Percentiles rank a stretch among this genome's conserved stretches.
Evolutionary conservation across 2,329 filamentous ascomycete genomes (phyloP).

Genomic region (Davidsoniella neocaledoniae): DNA sequence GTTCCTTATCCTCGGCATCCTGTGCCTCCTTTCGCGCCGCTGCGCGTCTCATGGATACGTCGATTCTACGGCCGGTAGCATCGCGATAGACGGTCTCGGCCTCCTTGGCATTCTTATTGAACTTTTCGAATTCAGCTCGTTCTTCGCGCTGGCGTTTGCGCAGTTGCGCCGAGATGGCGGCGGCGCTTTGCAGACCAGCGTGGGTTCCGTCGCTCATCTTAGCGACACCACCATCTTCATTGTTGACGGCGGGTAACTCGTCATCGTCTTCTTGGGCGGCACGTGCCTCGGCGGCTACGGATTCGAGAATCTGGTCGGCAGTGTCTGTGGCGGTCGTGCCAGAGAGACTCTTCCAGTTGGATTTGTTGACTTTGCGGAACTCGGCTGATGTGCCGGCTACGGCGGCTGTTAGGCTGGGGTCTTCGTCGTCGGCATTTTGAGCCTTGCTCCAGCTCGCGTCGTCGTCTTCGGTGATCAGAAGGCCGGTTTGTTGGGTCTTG

Average conservation of each 20-base stretch:
- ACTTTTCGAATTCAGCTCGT: constrained; percentile 29
- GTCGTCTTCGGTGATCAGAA: constrained; percentile 50
- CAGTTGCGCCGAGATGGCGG: constrained; percentile 55
- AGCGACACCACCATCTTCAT: constrained; percentile 27
- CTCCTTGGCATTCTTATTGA: constrained; percentile 24
- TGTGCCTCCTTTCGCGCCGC: constrained; percentile 51
- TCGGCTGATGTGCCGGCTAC: constrained; percentile 38
- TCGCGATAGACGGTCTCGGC: constrained; percentile 81
- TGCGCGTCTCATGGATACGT: constrained; percentile 77
- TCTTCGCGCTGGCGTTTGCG: constrained; percentile 51
- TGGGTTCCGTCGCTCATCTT: constrained; percentile 78
- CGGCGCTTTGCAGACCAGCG: constrained; percentile 73
- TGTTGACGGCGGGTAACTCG: constrained; percentile 30
- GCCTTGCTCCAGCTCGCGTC: constrained; percentile 34
- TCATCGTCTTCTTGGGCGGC: constrained; percentile 32
- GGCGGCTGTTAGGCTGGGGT: constrained; percentile 26
- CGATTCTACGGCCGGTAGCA: constrained; percentile 84
- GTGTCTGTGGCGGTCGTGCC: constrained; percentile 33
- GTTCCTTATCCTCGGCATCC: constrained; percentile 58
- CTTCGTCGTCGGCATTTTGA: constrained; percentile 31
- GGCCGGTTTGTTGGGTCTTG: constrained; percentile 26
- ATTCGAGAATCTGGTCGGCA: constrained; percentile 64
- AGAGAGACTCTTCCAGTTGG: constrained; percentile 60
- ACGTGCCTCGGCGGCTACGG: constrained; percentile 49
- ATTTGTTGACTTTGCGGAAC: constrained; percentile 63